These are phyloP conservation scores for Ogataea ramenticola DNA, from an alignment of 805 yeast genomes.

Conservation along the genomic window DNA sequence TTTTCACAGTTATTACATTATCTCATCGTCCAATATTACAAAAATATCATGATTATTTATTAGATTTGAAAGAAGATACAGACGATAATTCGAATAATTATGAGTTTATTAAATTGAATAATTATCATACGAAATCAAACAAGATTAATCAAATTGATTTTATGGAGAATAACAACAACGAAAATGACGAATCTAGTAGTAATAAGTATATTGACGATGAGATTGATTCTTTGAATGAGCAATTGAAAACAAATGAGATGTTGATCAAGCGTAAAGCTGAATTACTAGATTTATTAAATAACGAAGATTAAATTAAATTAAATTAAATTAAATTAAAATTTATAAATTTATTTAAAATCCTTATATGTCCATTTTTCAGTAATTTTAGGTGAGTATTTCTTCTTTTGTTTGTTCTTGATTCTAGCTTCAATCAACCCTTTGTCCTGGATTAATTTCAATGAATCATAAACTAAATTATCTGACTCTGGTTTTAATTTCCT, in stretches of 20 bases:
- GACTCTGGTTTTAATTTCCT: slow-evolving; percentile 89
- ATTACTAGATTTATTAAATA: slow-evolving; percentile 46
- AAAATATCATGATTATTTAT: slow-evolving; percentile 73
- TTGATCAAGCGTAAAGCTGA: slow-evolving; percentile 56
- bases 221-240: slow-evolving; percentile 55
- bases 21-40: slow-evolving; percentile 78
- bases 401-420: slow-evolving; percentile 55
- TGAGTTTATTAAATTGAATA: slow-evolving; percentile 29
- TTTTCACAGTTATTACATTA: slow-evolving; percentile 73
- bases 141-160: neutral
- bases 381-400: slow-evolving; percentile 63
- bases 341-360: slow-evolving; percentile 53
- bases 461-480: slow-evolving; percentile 62
- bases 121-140: too few relatives aligned
- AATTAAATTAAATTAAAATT: neutral
- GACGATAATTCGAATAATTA: too few relatives aligned
- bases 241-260: slow-evolving; percentile 49
- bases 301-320: slow-evolving; percentile 9
- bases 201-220: slow-evolving; percentile 55
- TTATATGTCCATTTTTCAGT: slow-evolving; percentile 93
- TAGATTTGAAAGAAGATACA: slow-evolving; percentile 59
- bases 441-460: slow-evolving; percentile 74
- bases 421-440: slow-evolving; percentile 85
- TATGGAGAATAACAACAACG: neutral
- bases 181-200: neutral